Conservation (phyloP, 257 asterid species). For the Fraxinus quadrangulata region DNA sequence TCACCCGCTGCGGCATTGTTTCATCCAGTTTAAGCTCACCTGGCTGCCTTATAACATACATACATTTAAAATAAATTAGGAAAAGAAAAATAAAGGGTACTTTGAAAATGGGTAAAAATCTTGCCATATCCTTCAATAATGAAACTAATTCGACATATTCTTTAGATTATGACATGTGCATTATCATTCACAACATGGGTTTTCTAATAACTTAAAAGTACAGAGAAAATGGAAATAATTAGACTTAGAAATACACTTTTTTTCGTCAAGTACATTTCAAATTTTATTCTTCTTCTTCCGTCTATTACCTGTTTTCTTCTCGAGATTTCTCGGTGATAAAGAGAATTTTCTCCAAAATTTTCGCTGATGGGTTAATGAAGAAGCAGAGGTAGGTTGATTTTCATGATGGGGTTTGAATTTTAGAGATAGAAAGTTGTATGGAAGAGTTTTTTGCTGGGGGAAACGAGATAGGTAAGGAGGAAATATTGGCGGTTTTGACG, state of each 20-base stretch:
- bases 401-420: constrained; percentile 17
- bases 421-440: background rate
- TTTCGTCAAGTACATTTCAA: background rate
- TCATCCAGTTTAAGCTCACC: background rate
- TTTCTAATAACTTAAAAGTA: too few species aligned
- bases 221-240: too few species aligned
- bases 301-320: background rate
- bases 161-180: background rate
- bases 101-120: too few species aligned
- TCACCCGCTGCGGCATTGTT: constrained; percentile 56
- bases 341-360: background rate
- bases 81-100: background rate
- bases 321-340: background rate
- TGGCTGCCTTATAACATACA: background rate
- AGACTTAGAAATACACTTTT: too few species aligned
- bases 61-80: background rate
- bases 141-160: background rate
- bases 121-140: background rate
- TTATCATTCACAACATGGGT: background rate
- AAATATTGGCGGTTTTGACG: constrained; percentile 72
- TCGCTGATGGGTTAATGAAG: background rate
- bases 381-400: background rate
- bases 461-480: constrained; percentile 53
- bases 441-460: constrained; percentile 3
- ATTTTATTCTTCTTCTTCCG: background rate